Percentiles rank a stretch among this genome's conserved stretches.
Evolutionary conservation across 257 asterid species (phyloP).

Genomic region (Nicotiana tabacum): DNA sequence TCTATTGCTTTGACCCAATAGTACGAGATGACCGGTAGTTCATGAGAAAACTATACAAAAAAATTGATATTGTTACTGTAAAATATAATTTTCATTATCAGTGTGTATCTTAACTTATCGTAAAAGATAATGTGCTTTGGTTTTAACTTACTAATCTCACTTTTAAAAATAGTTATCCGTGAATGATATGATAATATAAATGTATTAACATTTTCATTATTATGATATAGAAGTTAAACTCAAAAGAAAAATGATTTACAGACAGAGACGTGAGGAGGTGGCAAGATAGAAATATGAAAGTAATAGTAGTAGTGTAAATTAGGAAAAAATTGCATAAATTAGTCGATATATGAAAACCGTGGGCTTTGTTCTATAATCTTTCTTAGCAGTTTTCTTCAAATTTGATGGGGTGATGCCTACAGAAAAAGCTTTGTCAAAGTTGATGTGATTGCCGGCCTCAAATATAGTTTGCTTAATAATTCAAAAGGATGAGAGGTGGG

Average conservation of each 20-base stretch:
- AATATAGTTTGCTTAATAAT: constrained; percentile 20
- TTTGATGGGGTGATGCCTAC: not conserved
- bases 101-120: too few relatives aligned
- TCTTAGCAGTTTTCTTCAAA: not conserved
- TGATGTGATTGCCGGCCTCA: constrained; percentile 38
- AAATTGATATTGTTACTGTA: too few relatives aligned
- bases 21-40: too few relatives aligned
- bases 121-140: not conserved
- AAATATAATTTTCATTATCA: too few relatives aligned
- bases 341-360: not conserved
- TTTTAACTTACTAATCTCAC: not conserved
- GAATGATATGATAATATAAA: too few relatives aligned
- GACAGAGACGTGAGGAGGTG: not conserved
- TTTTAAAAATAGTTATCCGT: not conserved
- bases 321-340: not conserved
- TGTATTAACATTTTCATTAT: not conserved
- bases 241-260: not conserved
- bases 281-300: not conserved
- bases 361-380: not conserved
- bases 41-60: too few relatives aligned
- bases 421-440: constrained; percentile 12
- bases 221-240: not conserved
- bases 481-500: not conserved
- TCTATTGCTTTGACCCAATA: too few relatives aligned
- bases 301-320: not conserved